Conservation (phyloP, 805 yeast species). For the Lipomyces starkeyi region DNA sequence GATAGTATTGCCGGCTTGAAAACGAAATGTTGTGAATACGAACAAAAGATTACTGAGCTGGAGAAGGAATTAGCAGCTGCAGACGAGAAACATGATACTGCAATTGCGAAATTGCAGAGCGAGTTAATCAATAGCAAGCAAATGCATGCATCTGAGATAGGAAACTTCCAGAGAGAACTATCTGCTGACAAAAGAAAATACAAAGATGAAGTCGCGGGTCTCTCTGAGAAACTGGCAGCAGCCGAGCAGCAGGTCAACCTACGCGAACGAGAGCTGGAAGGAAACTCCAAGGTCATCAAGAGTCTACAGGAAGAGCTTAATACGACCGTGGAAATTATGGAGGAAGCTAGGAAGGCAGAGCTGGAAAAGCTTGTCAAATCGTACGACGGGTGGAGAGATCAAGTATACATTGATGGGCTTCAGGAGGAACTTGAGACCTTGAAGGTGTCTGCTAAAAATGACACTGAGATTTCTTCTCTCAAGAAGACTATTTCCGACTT, state of each 20-base stretch:
- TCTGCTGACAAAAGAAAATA: background rate
- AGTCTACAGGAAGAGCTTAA: constrained; percentile 67
- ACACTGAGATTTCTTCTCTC: background rate
- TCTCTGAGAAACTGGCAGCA: background rate
- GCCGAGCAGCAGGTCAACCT: background rate
- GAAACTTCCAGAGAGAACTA: background rate
- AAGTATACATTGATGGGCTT: background rate
- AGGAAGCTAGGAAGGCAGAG: background rate
- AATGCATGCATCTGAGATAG: background rate
- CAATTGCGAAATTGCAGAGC: background rate
- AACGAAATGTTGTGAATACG: background rate
- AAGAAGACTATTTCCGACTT: background rate
- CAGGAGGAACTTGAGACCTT: constrained; percentile 3
- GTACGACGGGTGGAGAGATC: background rate
- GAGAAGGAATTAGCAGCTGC: background rate
- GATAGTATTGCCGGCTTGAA: background rate
- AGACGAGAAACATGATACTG: background rate
- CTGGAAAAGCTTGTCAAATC: constrained; percentile 3
- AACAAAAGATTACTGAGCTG: background rate
- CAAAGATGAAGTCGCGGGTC: background rate
- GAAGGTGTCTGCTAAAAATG: background rate
- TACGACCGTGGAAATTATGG: background rate
- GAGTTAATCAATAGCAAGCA: background rate
- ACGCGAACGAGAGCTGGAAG: constrained; percentile 53
- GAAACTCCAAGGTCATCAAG: constrained; percentile 93